phyloP scores from a whole-genome alignment of 2,329 filamentous ascomycete genomes.

The Alternaria solani region DNA sequence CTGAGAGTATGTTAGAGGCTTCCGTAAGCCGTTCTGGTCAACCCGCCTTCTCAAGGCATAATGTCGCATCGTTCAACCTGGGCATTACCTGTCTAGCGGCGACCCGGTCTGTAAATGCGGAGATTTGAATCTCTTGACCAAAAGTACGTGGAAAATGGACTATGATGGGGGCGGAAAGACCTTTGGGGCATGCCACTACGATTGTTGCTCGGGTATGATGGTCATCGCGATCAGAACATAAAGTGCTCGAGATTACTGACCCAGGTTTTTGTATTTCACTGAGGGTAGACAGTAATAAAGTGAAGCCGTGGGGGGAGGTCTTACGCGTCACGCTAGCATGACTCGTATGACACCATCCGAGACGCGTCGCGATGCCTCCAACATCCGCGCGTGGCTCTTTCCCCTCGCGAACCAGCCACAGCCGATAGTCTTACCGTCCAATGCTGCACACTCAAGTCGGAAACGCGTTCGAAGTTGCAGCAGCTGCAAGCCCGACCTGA shows the following conservation, averaged over 20 bases:
- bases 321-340: constrained; percentile 2
- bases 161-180: background rate
- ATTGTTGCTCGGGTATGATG: background rate
- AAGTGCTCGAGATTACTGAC: background rate
- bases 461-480: background rate
- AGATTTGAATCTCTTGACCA: background rate
- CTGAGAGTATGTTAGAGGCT: background rate
- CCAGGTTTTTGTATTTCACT: background rate
- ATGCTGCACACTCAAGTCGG: background rate
- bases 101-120: background rate
- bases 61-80: too few relatives aligned
- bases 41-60: background rate
- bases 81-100: background rate
- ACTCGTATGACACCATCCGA: background rate
- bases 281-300: background rate
- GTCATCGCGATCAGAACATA: background rate
- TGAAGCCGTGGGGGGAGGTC: background rate
- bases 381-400: background rate
- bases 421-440: background rate
- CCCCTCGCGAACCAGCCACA: background rate
- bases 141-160: background rate
- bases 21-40: background rate
- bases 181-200: background rate
- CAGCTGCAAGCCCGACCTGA: background rate
- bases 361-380: background rate